phyloP scores from a whole-genome alignment of 148 eudicot species.

The Nepenthes gracilis region DNA sequence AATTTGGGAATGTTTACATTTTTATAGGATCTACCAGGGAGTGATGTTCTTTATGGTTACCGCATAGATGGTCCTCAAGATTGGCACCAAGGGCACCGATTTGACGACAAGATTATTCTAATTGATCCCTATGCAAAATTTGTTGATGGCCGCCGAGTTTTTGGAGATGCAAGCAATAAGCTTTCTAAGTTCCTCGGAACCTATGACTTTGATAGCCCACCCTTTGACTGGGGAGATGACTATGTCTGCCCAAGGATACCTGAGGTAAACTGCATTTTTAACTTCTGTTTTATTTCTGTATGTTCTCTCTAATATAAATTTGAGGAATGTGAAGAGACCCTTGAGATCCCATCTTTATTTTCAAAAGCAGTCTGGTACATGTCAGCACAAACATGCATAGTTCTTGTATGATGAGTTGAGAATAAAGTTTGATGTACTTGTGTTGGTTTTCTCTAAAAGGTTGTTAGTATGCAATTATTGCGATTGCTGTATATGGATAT shows the following conservation, averaged over 20 bases:
- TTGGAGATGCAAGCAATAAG: conserved; percentile 62
- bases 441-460: too few species aligned
- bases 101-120: conserved; percentile 49
- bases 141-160: conserved; percentile 83
- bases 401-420: too few species aligned
- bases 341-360: too few species aligned
- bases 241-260: conserved; percentile 68
- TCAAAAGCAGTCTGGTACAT: too few species aligned
- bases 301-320: too few species aligned
- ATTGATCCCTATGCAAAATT: conserved; percentile 91
- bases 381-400: too few species aligned
- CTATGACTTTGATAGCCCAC: conserved; percentile 62
- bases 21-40: conserved; percentile 60
- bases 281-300: not conserved
- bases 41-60: conserved; percentile 75
- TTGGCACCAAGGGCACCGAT: conserved; percentile 91
- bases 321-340: not conserved
- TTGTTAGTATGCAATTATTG: too few species aligned
- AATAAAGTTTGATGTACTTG: too few species aligned
- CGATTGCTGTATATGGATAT: too few species aligned
- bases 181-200: conserved; percentile 61
- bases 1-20: not conserved
- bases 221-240: conserved; percentile 85
- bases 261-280: conserved; percentile 43
- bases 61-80: conserved; percentile 79